phyloP scores from a whole-genome alignment of 495 filamentous ascomycete genomes.

The Cercophora scortea region DNA sequence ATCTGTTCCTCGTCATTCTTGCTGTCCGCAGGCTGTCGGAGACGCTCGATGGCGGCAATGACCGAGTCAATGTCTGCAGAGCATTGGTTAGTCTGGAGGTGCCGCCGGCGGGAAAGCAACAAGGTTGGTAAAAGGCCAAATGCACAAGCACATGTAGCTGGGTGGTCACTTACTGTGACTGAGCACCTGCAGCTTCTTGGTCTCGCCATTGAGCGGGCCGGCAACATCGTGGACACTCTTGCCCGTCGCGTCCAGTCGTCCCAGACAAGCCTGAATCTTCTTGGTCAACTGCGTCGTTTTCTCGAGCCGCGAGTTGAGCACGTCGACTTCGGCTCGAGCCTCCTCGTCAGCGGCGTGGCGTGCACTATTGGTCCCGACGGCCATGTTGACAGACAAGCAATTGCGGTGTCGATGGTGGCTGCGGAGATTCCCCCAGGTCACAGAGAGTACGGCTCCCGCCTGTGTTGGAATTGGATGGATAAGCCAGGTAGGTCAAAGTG shows the following conservation, averaged over 20 bases:
- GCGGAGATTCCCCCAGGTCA: no score
- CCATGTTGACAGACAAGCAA: conserved; percentile 20
- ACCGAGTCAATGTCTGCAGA: conserved; percentile 74
- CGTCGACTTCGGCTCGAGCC: conserved; percentile 57
- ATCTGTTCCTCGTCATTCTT: conserved; percentile 84
- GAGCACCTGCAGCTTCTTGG: conserved; percentile 74
- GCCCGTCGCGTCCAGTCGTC: conserved; percentile 75
- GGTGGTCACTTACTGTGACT: conserved; percentile 54
- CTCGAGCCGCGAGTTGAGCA: conserved; percentile 54
- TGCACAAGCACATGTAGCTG: not conserved
- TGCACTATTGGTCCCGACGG: conserved; percentile 36
- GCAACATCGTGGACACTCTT: conserved; percentile 87
- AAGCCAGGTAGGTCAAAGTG: no score
- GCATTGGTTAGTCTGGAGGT: conserved; percentile 10
- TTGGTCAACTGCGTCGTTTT: conserved; percentile 71
- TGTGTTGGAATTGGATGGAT: no score
- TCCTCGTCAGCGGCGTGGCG: conserved; percentile 52
- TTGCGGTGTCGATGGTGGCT: no score
- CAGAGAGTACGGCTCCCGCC: no score
- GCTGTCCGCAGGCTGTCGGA: conserved; percentile 81
- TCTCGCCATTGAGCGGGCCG: conserved; percentile 88
- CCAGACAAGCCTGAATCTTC: conserved; percentile 84
- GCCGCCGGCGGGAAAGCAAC: no score
- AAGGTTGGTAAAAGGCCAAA: no score
- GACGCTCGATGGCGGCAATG: conserved; percentile 74